Base-by-base conservation (phyloP, 202 grass and related monocot genomes). In the Bolboschoenoplectus hybrid region DNA sequence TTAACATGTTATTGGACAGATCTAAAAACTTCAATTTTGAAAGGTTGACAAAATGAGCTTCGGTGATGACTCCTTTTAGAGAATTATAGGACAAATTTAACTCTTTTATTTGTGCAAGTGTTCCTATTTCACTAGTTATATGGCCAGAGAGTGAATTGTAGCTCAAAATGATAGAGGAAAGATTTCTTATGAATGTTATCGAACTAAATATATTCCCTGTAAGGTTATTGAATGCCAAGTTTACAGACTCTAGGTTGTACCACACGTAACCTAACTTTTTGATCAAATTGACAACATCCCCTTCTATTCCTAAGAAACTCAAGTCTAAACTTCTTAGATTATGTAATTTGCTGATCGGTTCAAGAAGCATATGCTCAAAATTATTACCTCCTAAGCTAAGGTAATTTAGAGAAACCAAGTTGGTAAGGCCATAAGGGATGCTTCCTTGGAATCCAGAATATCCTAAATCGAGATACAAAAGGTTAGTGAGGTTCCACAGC, bases 1-100 rank as follows among this genome's bases (percentile, higher is more conserved):
- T 13, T 77, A 77, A 77, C 50, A 77, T 34, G 4, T 77, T 53
- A 55, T 77, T 12, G 11, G 73, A 77, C 26, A 77, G 34, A 36
- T 49, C 45, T 51, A 77, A 52, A 35, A 8, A 1, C 7, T 55
- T 6, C 36, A 51, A 32, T 1, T 77, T 78, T 52, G 36, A 70
- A 43, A 70, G 38, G 3, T 70, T 70, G 2, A 17, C 0, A 70
- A 70, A 70, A 44, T 70, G 67, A 70, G 39, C 67, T 44, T 70
- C 67, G 6, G 67, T 70, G 36, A 70, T 70, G 1, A 70, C 36
- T n/a, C 38, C 38, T 2, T 12, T 9, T 13, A 70, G 8, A 41
- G 12, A 70, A 70, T 70, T 70, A n/a, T 17, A 2, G 7, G 66
- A 69, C 6, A 69, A 12, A 69, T 7, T 3, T 2, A 69, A 77